Evolutionary conservation across 345 rosid species (phyloP).

Genomic region (Diplotaxis tenuifolia): DNA sequence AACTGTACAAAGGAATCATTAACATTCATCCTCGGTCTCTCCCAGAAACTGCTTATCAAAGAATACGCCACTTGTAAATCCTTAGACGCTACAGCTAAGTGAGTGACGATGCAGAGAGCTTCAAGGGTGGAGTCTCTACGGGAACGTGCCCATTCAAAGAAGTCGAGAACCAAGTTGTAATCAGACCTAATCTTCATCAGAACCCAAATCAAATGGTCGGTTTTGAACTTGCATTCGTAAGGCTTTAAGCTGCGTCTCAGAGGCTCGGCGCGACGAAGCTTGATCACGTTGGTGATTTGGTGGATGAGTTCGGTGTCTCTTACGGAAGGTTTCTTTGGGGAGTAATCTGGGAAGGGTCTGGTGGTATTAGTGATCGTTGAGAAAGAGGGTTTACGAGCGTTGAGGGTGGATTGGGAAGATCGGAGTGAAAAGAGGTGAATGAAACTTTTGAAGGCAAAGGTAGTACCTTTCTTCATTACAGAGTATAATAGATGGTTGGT

Average conservation of each 20-base stretch:
- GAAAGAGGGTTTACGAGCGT: slow-evolving; percentile 31
- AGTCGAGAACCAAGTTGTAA: slow-evolving; percentile 68
- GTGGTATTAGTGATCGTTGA: slow-evolving; percentile 33
- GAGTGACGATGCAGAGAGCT: slow-evolving; percentile 71
- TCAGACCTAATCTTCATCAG: slow-evolving; percentile 74
- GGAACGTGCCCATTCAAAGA: slow-evolving; percentile 77
- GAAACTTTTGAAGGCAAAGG: slow-evolving; percentile 35
- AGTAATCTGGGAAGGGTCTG: slow-evolving; percentile 89
- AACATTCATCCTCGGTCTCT: slow-evolving; percentile 53
- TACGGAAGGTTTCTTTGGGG: slow-evolving; percentile 72
- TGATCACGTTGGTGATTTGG: slow-evolving; percentile 68
- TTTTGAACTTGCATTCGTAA: slow-evolving; percentile 65
- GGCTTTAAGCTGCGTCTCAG: slow-evolving; percentile 58
- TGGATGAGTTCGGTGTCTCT: slow-evolving; percentile 69
- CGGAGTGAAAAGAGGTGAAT: slow-evolving; percentile 33
- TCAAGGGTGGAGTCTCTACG: slow-evolving; percentile 70
- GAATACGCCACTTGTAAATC: slow-evolving; percentile 55
- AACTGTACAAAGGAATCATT: slow-evolving; percentile 49
- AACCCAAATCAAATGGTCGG: slow-evolving; percentile 89
- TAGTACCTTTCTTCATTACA: slow-evolving; percentile 54
- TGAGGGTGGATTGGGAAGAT: neutral
- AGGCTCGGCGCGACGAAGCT: slow-evolving; percentile 64
- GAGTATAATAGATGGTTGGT: neutral
- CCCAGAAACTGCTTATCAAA: slow-evolving; percentile 65
- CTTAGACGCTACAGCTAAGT: slow-evolving; percentile 67